Percentiles rank a stretch among this genome's conserved stretches.
Conservation (phyloP, 176 grass and related monocot species). For the Triticum timopheevii region DNA sequence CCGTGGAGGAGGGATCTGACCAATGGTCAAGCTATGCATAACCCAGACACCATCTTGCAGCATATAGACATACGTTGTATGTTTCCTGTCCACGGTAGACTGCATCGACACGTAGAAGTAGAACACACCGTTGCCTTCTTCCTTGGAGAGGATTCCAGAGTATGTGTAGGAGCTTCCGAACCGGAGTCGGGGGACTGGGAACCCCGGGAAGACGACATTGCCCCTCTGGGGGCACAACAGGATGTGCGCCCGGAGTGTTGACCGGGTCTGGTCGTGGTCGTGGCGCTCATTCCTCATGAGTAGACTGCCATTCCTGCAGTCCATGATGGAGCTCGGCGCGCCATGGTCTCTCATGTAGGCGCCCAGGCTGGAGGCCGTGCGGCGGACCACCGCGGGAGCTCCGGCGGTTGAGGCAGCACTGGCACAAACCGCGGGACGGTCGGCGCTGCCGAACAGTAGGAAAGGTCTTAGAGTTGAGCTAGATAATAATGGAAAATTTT, state of each 20-base stretch:
- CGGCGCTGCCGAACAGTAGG: no score
- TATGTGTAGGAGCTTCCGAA: no score
- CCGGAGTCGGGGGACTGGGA: background rate
- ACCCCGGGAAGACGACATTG: background rate
- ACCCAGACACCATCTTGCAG: background rate
- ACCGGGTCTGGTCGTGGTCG: background rate
- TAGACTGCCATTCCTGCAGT: background rate
- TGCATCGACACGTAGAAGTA: no score
- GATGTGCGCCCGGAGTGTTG: background rate
- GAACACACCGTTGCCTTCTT: no score
- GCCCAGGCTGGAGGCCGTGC: background rate
- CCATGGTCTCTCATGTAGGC: background rate
- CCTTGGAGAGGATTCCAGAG: no score
- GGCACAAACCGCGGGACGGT: no score
- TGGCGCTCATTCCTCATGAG: background rate
- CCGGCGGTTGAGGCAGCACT: background rate
- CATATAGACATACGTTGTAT: background rate
- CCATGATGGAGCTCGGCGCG: background rate
- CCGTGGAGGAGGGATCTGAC: no score
- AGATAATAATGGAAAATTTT: no score
- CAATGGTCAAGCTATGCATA: background rate
- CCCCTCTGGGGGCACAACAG: background rate
- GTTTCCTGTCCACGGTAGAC: background rate
- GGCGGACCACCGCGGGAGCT: background rate
- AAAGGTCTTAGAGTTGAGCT: no score